Conservation (phyloP, 257 asterid species). For the Solanum tarapatanum region DNA sequence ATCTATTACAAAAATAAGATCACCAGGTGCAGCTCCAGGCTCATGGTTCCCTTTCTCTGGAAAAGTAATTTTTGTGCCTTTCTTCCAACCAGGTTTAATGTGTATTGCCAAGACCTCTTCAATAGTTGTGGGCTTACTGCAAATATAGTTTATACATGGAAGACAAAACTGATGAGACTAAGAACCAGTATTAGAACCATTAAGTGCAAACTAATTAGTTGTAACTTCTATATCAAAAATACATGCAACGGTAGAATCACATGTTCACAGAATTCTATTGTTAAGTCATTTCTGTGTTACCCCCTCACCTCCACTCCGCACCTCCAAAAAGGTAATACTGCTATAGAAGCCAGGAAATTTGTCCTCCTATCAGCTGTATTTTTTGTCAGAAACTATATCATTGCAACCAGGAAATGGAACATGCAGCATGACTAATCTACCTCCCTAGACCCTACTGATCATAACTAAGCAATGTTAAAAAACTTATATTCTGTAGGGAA, state of each 20-base stretch:
- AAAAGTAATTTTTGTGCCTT: constrained; percentile 13
- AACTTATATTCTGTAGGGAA: neutral
- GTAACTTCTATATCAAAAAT: neutral
- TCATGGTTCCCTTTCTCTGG: constrained; percentile 13
- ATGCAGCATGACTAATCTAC: neutral
- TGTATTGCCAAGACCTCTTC: constrained; percentile 6
- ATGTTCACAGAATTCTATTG: neutral
- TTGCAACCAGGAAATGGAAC: neutral
- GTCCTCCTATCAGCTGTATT: neutral
- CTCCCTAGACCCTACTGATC: neutral
- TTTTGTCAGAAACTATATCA: neutral
- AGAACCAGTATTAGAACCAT: neutral
- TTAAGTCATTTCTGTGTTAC: neutral
- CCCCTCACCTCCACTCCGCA: neutral
- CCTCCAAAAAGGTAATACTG: neutral
- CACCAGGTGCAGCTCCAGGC: constrained; percentile 2
- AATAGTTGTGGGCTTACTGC: constrained; percentile 3
- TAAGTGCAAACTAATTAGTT: neutral
- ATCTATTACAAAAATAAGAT: constrained; percentile 5
- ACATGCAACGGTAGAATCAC: neutral
- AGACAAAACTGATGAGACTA: neutral
- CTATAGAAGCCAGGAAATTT: neutral
- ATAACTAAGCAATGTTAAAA: neutral
- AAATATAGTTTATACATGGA: neutral
- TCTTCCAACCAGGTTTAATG: constrained; percentile 15